Conservation (phyloP, 805 yeast genomes). For the Yarrowia alimentaria region DNA sequence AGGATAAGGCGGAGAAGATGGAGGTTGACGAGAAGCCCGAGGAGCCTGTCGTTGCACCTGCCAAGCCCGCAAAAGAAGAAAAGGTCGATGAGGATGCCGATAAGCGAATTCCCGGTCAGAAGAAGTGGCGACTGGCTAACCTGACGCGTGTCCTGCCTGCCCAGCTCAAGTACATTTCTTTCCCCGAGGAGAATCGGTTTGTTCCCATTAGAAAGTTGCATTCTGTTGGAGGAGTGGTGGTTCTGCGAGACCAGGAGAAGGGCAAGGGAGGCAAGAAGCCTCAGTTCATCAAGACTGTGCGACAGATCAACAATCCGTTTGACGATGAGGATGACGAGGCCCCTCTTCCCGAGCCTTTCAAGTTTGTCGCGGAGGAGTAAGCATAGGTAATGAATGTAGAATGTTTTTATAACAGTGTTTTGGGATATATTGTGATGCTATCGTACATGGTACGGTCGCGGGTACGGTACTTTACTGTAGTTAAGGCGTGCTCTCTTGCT, state of each 20-base stretch:
- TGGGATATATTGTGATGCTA: not conserved
- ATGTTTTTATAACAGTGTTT: not conserved
- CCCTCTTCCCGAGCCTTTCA: conserved; percentile 46
- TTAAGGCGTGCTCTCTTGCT: too few species aligned
- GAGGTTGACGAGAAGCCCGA: conserved; percentile 33
- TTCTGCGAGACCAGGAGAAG: conserved; percentile 37
- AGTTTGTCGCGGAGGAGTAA: conserved; percentile 33
- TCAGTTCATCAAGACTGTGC: conserved; percentile 74
- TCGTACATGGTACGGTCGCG: too few species aligned
- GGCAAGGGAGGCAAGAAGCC: conserved; percentile 42
- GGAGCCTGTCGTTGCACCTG: conserved; percentile 35
- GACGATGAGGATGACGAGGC: conserved; percentile 58
- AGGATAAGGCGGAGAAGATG: conserved; percentile 33
- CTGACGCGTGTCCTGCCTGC: conserved; percentile 86
- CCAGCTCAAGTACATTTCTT: conserved; percentile 80
- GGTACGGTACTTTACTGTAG: too few species aligned
- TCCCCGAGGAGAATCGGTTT: conserved; percentile 70
- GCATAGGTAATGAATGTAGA: conserved; percentile 15
- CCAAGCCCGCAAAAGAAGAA: conserved; percentile 29
- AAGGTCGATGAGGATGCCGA: conserved; percentile 36
- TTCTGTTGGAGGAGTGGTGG: conserved; percentile 45
- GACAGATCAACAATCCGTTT: conserved; percentile 85
- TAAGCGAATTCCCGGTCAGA: conserved; percentile 32
- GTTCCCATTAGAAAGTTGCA: conserved; percentile 77
- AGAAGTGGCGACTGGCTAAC: conserved; percentile 62